Evolutionary conservation across 1,284 basidiomycete genomes (phyloP).

Genomic region (Pascua sp.): DNA sequence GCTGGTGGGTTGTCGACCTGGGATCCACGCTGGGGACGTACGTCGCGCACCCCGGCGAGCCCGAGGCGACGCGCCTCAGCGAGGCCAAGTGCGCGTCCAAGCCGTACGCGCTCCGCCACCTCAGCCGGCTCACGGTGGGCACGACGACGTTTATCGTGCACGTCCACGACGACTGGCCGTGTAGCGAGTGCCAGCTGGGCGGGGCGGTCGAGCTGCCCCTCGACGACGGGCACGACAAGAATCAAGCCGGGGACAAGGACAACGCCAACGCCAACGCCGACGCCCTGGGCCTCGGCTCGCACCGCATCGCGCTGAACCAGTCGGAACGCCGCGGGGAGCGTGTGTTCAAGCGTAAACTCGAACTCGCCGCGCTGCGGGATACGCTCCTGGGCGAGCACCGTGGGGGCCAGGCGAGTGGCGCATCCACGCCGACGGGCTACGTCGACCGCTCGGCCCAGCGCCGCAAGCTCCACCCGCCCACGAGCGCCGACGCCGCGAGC

Average conservation of each 20-base stretch:
- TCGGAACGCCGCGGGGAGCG: constrained; percentile 7
- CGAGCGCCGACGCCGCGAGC: neutral
- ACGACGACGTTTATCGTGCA: constrained; percentile 40
- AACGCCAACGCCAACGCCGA: neutral
- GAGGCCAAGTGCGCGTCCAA: constrained; percentile 34
- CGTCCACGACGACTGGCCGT: constrained; percentile 46
- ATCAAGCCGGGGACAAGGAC: neutral
- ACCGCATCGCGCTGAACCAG: neutral
- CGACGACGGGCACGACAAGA: constrained; percentile 24
- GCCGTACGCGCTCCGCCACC: constrained; percentile 33
- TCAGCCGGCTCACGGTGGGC: constrained; percentile 34
- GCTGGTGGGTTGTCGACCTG: constrained; percentile 45
- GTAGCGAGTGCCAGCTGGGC: constrained; percentile 35
- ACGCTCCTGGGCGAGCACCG: constrained; percentile 25
- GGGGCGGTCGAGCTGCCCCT: constrained; percentile 33
- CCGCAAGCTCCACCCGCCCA: constrained; percentile 25
- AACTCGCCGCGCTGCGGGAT: constrained; percentile 34
- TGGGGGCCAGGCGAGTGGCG: neutral
- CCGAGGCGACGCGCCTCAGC: constrained; percentile 17
- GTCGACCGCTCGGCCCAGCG: constrained; percentile 44
- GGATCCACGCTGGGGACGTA: constrained; percentile 49
- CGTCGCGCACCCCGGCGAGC: constrained; percentile 21
- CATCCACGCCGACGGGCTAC: constrained; percentile 7
- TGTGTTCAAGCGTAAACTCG: constrained; percentile 21
- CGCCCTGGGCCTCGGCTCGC: neutral